phyloP scores from a whole-genome alignment of 164 flowering plant species.

The Berberis thunbergii region DNA sequence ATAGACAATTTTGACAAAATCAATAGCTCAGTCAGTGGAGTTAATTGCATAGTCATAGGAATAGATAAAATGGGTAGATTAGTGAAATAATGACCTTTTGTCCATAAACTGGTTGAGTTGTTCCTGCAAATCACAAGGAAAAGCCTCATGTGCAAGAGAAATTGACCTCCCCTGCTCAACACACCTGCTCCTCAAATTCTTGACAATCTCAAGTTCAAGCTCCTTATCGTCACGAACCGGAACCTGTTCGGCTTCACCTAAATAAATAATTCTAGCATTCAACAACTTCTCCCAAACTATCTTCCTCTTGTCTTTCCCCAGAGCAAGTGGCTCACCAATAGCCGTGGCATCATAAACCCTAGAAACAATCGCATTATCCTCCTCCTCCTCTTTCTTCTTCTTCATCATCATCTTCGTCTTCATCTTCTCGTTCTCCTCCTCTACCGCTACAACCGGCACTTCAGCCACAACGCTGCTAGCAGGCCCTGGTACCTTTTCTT shows the following conservation, averaged over 20 bases:
- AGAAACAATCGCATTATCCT: slow-evolving; percentile 46
- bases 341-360: slow-evolving; percentile 89
- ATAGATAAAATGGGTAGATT: no score
- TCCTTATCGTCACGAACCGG: slow-evolving; percentile 77
- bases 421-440: not conserved
- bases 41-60: no score
- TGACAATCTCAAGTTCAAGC: slow-evolving; percentile 80
- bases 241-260: slow-evolving; percentile 97
- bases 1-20: no score
- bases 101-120: slow-evolving; percentile 67
- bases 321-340: slow-evolving; percentile 87
- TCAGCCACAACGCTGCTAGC: not conserved
- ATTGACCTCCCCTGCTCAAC: slow-evolving; percentile 43
- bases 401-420: not conserved
- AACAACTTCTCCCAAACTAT: slow-evolving; percentile 88
- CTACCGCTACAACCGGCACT: slow-evolving; percentile 8
- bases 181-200: slow-evolving; percentile 54
- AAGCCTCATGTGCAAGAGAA: slow-evolving; percentile 78
- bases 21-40: no score
- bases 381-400: slow-evolving; percentile 32
- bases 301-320: slow-evolving; percentile 78
- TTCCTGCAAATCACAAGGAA: slow-evolving; percentile 67
- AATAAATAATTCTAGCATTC: slow-evolving; percentile 71
- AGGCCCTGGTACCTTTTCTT: slow-evolving; percentile 29
- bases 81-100: slow-evolving; percentile 34